Evolutionary conservation across 1,139 yeast species (phyloP).

Genomic region (Yamadazyma diospyri): DNA sequence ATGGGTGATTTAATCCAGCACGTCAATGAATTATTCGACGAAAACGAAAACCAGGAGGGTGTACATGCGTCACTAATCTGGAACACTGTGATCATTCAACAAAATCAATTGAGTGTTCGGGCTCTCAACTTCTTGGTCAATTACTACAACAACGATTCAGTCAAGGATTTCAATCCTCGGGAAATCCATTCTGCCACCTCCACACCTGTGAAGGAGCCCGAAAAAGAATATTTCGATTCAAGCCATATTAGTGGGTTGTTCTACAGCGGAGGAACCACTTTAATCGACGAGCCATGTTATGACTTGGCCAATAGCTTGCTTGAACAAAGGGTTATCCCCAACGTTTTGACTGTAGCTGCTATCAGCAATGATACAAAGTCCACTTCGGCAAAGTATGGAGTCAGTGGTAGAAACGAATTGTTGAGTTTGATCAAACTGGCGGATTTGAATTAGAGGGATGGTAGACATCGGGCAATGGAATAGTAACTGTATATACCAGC

Average conservation of each 20-base stretch:
- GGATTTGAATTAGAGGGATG: no score
- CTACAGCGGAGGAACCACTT: conserved; percentile 67
- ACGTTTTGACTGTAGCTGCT: conserved; percentile 64
- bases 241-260: conserved; percentile 36
- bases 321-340: conserved; percentile 29
- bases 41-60: conserved; percentile 39
- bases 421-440: conserved; percentile 29
- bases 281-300: conserved; percentile 67
- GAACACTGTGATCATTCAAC: conserved; percentile 66
- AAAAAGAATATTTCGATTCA: conserved; percentile 3
- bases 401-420: conserved; percentile 76
- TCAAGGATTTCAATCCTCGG: conserved; percentile 22
- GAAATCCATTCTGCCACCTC: conserved; percentile 15
- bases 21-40: conserved; percentile 69
- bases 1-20: conserved; percentile 87
- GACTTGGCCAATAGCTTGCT: conserved; percentile 52
- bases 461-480: no score
- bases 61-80: conserved; percentile 78
- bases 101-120: conserved; percentile 47
- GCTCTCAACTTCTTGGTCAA: conserved; percentile 49
- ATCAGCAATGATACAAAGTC: conserved; percentile 32
- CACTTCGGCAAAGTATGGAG: conserved; percentile 65
- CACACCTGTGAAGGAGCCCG: conserved; percentile 12
- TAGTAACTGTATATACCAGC: neutral
- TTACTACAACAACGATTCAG: conserved; percentile 26